Base-by-base conservation (phyloP, 2,329 filamentous ascomycete species). In the Chaetomiaceae sp. region DNA sequence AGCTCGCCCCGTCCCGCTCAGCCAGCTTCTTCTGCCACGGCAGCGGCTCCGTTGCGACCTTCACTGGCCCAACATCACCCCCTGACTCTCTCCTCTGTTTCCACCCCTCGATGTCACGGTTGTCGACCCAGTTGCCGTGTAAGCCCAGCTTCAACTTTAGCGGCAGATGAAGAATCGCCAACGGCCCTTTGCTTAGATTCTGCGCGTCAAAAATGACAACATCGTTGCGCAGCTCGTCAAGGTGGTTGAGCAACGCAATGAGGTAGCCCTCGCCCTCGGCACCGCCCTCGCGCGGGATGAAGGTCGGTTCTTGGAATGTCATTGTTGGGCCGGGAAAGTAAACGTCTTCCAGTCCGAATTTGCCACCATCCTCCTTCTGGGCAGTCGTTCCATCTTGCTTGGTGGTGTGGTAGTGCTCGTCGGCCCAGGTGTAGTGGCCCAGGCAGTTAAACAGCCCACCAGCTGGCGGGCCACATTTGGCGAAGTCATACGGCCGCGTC, bases 301-400 rank as follows among this genome's bases (percentile, higher is more conserved):
- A 78, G 0, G 72, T 68, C 0, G 75, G 74, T 50, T 78, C 75
- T 56, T 78, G 74, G 50, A 76, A 72, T 0, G 71, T 72, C 20
- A 64, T 65, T 1, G 66, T 72, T 4, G 60, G 63, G 0, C 72
- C 71, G 0, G 70, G 64, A 46, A 68, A 74, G 54, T 65, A 75
- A 10, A 69, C 62, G 30, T 71, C 64, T 22, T 67, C 62, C 1
- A 55, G 42, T 0, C 65, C 66, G 20, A 48, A 54, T 6, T 62
- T 64, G 2, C 50, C 52, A 0, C 51, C 38, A 10, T 53, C 53
- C n/a, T 56, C 53, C 0, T 47, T 49, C 1, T 41, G 10, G 14
- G 60, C 58, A 10, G 15, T 24, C 1, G 17, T 17, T 9, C 27
- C 27, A 12, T 17, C 35, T 8, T 48, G 8, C 1, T 32, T 9